Conservation (phyloP, 169 alveolate species). For the Plasmodium cynomolgi region DNA sequence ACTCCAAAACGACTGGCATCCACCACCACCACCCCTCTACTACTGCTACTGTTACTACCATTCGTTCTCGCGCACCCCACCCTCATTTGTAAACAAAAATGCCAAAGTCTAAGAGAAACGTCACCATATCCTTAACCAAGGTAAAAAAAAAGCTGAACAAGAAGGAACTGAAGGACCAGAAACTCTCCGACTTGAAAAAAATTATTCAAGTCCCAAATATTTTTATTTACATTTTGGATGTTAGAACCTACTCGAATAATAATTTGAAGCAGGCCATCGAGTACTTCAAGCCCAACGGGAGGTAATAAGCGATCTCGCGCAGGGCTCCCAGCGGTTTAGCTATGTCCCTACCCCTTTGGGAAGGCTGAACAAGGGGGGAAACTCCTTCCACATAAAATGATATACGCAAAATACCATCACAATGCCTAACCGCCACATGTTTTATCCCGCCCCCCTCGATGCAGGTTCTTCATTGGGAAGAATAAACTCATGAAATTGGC, state of each 20-base stretch:
- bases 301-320: neutral
- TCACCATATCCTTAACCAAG: constrained; percentile 62
- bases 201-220: constrained; percentile 46
- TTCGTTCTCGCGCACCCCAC: neutral
- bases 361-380: neutral
- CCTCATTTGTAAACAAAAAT: constrained; percentile 9
- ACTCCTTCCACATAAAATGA: neutral
- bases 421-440: neutral
- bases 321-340: neutral
- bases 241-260: constrained; percentile 65
- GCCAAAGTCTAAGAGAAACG: constrained; percentile 74
- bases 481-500: constrained; percentile 74
- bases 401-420: neutral
- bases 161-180: constrained; percentile 49
- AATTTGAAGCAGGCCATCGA: constrained; percentile 69
- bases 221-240: constrained; percentile 45
- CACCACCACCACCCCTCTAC: neutral
- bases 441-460: neutral
- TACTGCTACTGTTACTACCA: no score
- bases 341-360: neutral
- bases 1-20: neutral
- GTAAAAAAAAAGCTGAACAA: constrained; percentile 69
- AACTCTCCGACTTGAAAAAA: constrained; percentile 43
- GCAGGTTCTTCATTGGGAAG: constrained; percentile 69
- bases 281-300: constrained; percentile 66